Evolutionary conservation across 108 stramenopile species (phyloP), one percentile per base, ranked within the genome.

Genomic region (Aureococcus anophagefferens): DNA sequence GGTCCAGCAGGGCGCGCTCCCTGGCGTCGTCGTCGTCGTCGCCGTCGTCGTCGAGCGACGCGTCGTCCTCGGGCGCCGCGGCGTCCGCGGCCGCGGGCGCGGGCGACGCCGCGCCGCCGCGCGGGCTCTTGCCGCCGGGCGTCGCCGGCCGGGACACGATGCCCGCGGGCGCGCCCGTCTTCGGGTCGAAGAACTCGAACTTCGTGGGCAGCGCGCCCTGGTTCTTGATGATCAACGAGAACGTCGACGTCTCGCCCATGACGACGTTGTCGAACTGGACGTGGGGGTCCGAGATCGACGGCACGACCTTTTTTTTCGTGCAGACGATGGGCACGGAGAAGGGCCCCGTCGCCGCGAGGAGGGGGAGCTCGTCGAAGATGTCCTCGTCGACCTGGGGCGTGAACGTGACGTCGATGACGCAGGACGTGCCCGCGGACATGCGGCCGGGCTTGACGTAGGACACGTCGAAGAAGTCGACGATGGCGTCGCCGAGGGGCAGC

Each of bases 351-450:
- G 79, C 67, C 32, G 78, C 72, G 16, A 75, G 71, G 33, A 83
- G 67, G 18, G 69, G 78, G 9, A 86, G 74, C 36, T 76, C 75
- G 9, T 40, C 46, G 14, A 62, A 5, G n/a, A 86, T 81, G 66
- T 81, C 82, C 63, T 83, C 80, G 63, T 78, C 67, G n/a, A 79
- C 62, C 75, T 84, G 76, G 14, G 86, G 86, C 32, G 76, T 76
- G 65, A 86, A 86, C 37, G 45, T 63, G 32, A 86, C 62, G 40
- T 80, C 74, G n/a, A 86, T 33, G 30, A 18, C 35, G 71, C 84
- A 85, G 4, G 63, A 68, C 72, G 81, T 79, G 4, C 86, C 86
- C 11, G 86, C 86, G n/a, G 76, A 76, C 76, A 86, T 77, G 32
- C 86, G 72, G 9, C 86, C 86, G 4, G 84, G 86, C 40, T 75